Evolutionary conservation across 345 rosid species (phyloP), one percentile per base, ranked within the genome.

Genomic region (Eucalyptus globulus): DNA sequence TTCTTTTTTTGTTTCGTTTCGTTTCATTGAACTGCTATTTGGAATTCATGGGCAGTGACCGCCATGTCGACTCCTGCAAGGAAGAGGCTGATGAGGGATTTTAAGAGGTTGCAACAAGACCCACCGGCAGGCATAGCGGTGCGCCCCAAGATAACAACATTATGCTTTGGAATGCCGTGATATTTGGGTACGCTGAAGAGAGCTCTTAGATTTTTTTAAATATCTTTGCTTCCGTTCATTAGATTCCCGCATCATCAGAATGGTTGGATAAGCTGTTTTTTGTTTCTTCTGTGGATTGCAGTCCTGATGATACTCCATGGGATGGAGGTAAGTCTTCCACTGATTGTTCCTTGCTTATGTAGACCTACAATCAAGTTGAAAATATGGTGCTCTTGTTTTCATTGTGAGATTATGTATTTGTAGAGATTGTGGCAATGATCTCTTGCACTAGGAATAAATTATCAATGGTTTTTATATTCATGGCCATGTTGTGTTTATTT

Each of bases 261-360:
- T 87, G 80, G 54, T 88, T 90, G 88, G 90, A 53, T 89, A 88
- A 86, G 80, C 86, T 50, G 72, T 87, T 88, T 91, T 14, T 90
- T 49, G 88, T 91, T 89, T 89, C 90, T 92, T 83, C 87, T 85
- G 34, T 92, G 81, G 51, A 58, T 95, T 92, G 93, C 94, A 95
- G 97, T 60, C 98, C 96, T 88, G 96, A 95, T 88, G 97, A 95
- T 91, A 93, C 96, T 47, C 96, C 97, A 4, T 96, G 98, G 97
- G 98, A 96, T 89, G 97, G 97, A 94, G 98, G 97, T 96, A 89
- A 91, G 94, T 89, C 49, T 87, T 34, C 44, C 87, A 51, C 21
- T 37, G 43, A 53, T 56, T 86, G 87, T 56, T 31, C 17, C 54
- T 51, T 1, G 40, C 58, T 86, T 51, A 86, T 54, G 22, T 69